Conservation (phyloP, 139 green algal species). For the Axilococcus clingmanii region DNA sequence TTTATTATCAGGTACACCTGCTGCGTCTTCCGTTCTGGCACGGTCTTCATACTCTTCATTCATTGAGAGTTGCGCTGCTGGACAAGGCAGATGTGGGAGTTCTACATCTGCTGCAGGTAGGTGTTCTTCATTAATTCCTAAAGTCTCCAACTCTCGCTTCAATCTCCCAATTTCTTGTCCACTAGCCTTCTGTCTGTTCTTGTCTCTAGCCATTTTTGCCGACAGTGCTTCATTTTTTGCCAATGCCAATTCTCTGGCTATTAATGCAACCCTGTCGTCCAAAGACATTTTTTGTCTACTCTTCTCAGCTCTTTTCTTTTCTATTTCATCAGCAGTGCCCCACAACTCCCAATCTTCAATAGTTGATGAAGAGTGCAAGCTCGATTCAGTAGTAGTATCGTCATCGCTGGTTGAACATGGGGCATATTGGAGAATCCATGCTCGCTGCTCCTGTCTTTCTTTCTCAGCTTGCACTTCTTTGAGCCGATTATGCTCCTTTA, state of each 20-base stretch:
- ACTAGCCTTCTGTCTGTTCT: constrained; percentile 54
- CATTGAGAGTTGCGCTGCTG: not conserved
- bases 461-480: constrained; percentile 3
- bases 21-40: not conserved
- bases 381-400: constrained; percentile 9
- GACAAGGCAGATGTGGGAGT: not conserved
- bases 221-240: constrained; percentile 20
- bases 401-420: constrained; percentile 13
- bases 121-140: constrained; percentile 29
- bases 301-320: constrained; percentile 30
- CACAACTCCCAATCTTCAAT: constrained; percentile 80
- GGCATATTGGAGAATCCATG: constrained; percentile 64
- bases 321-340: constrained; percentile 62
- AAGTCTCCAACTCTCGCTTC: constrained; percentile 41
- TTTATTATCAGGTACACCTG: constrained; percentile 9
- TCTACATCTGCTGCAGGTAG: constrained; percentile 3
- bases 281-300: constrained; percentile 14
- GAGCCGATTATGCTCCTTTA: constrained; percentile 6
- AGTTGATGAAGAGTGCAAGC: not conserved
- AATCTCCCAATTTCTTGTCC: constrained; percentile 66
- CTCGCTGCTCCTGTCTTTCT: constrained; percentile 28
- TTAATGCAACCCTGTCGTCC: constrained; percentile 18
- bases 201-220: constrained; percentile 61
- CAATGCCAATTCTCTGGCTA: constrained; percentile 28
- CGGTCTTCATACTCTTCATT: not conserved